Conservation (phyloP, 805 yeast genomes). For the Teunomyces gatunensis region DNA sequence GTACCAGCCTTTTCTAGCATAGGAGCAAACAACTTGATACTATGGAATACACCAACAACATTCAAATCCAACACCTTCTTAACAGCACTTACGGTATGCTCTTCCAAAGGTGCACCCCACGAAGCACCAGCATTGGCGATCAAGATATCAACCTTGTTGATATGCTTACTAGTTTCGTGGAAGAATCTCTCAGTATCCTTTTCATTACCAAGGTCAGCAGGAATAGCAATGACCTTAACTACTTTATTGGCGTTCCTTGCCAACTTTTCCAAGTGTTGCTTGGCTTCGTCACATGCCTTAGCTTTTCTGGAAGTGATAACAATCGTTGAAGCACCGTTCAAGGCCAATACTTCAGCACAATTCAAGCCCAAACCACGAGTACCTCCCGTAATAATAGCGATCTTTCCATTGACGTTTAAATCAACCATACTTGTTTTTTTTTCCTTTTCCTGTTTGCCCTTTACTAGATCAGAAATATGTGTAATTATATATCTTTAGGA, state of each 20-base stretch:
- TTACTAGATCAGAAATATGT: neutral
- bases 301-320: conserved; percentile 64
- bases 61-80: conserved; percentile 63
- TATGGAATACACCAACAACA: conserved; percentile 63
- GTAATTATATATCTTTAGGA: neutral
- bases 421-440: conserved; percentile 34
- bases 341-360: conserved; percentile 62
- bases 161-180: conserved; percentile 37
- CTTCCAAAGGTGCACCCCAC: conserved; percentile 67
- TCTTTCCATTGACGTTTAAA: conserved; percentile 55
- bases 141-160: conserved; percentile 55
- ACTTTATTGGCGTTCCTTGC: conserved; percentile 33
- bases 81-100: conserved; percentile 60
- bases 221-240: conserved; percentile 40
- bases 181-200: conserved; percentile 47
- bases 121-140: conserved; percentile 79
- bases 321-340: conserved; percentile 60
- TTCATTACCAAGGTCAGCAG: conserved; percentile 55
- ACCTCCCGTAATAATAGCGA: conserved; percentile 71
- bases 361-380: conserved; percentile 71
- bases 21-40: conserved; percentile 63
- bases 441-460: neutral
- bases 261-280: conserved; percentile 32
- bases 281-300: conserved; percentile 61
- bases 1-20: conserved; percentile 52